Evolutionary conservation across 139 green algal species (phyloP).

Genomic region (Picochlorum sp.): DNA sequence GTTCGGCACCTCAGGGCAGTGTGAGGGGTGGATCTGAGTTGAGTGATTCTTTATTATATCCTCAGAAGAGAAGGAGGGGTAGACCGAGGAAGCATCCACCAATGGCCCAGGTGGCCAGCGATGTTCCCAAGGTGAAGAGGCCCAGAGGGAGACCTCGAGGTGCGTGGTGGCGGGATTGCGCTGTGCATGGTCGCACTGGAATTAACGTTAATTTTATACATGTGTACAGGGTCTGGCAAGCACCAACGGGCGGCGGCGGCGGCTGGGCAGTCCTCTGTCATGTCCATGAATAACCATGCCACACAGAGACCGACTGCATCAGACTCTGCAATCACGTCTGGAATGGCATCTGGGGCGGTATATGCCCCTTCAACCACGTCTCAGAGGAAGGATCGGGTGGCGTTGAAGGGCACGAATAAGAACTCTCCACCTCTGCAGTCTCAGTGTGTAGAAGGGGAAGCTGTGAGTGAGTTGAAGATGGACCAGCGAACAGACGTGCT

Average conservation of each 20-base stretch:
- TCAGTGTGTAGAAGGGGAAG: no score
- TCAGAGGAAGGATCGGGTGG: background rate
- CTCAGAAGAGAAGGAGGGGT: conserved; percentile 12
- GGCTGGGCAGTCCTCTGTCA: background rate
- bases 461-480: no score
- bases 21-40: background rate
- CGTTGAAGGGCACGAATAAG: no score
- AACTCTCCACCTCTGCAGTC: no score
- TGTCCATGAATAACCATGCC: no score
- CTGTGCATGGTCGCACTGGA: no score
- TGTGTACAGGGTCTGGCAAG: conserved; percentile 22
- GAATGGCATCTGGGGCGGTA: background rate
- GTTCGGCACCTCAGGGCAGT: no score
- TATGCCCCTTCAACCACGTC: background rate
- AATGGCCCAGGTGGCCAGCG: background rate
- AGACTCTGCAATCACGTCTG: background rate
- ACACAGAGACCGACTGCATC: background rate
- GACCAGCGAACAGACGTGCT: no score
- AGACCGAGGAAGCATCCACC: conserved; percentile 12
- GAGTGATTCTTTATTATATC: conserved; percentile 4
- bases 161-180: background rate
- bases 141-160: conserved; percentile 15
- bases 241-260: conserved; percentile 23
- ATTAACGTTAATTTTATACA: background rate
- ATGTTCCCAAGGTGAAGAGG: conserved; percentile 3